Base-by-base conservation (phyloP, 163 green algal species). In the Prototheca wickerhamii region DNA sequence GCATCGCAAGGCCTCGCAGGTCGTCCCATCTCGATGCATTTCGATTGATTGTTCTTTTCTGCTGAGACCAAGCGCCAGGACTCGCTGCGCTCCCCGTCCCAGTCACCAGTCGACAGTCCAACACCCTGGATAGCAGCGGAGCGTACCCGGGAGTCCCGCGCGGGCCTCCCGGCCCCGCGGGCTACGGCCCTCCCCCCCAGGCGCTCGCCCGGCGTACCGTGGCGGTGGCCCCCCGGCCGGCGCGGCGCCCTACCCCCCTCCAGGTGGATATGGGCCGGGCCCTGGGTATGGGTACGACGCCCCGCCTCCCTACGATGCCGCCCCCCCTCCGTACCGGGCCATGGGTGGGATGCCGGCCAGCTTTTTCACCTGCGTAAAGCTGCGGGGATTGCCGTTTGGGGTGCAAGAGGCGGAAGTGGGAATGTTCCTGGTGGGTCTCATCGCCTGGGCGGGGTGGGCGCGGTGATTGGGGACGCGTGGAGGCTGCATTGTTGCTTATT, bases 351-450 rank as follows among this genome's bases (percentile, higher is more conserved):
- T 31, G 23, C 34, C 34, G 5, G 15, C 20, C 17, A 44, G n/a
- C 33, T 31, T 59, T 28, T 92, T 93, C 60, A 75, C 82, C 29
- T 81, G 63, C 60, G 76, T 92, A 34, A 82, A 81, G 64, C 74
- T 95, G 26, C 72, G 86, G 43, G 87, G 87, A 28, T 73, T 95
- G 58, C 87, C 87, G 0, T 95, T 91, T 69, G 74, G 86, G 59
- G 78, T 84, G 29, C 70, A 59, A 35, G 84, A 91, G 63, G 70
- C 88, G 31, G 86, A 92, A 53, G 84, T 95, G 61, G 65, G 72
- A 33, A 69, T 85, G 53, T 95, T 92, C 76, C 70, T 95, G 86
- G 87, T 92, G 59, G 44, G 50, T 64, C 35, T 28, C 28, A 30
- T 8, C 12, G 18, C 35, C 21, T 50, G 44, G 44, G 23, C 23